These are phyloP conservation scores for Kwoniella shandongensis DNA, from an alignment of 768 basidiomycete genomes.

Conservation along the genomic window DNA sequence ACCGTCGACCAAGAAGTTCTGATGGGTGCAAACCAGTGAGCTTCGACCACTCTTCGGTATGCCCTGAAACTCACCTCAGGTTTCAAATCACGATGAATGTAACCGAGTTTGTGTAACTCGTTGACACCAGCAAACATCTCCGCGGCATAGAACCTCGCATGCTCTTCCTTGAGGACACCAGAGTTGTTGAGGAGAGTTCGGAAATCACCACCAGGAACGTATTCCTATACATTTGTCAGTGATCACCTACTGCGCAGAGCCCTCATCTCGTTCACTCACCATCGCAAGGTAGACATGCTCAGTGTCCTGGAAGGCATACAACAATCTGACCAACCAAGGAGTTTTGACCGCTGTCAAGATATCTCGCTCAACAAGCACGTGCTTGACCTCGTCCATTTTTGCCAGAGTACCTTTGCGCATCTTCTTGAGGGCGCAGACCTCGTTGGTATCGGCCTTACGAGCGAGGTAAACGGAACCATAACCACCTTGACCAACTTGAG, in stretches of 20 bases:
- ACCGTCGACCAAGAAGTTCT: slow-evolving; percentile 97
- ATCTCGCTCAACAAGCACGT: slow-evolving; percentile 95
- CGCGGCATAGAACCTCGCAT: slow-evolving; percentile 92
- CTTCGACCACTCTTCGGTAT: not conserved
- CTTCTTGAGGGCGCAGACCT: slow-evolving; percentile 96
- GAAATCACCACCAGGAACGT: slow-evolving; percentile 97
- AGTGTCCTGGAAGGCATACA: slow-evolving; percentile 96
- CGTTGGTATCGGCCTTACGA: slow-evolving; percentile 88
- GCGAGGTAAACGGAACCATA: slow-evolving; percentile 98
- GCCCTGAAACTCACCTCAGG: slow-evolving; percentile 69
- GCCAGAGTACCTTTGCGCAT: slow-evolving; percentile 91
- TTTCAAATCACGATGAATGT: slow-evolving; percentile 96
- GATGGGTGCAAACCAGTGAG: not conserved
- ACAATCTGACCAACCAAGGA: slow-evolving; percentile 88
- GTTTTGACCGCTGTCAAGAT: slow-evolving; percentile 96
- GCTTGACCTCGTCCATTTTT: slow-evolving; percentile 99
- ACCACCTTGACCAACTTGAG: slow-evolving; percentile 97
- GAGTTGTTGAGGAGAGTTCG: slow-evolving; percentile 96
- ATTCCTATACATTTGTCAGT: slow-evolving; percentile 60
- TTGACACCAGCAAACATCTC: slow-evolving; percentile 96
- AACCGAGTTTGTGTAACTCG: slow-evolving; percentile 94
- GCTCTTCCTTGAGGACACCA: slow-evolving; percentile 94
- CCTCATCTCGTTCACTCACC: slow-evolving; percentile 52
- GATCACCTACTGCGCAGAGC: not conserved
- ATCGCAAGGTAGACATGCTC: slow-evolving; percentile 92